Base-by-base conservation (phyloP, 2,329 filamentous ascomycete species). In the Blastomyces parvus region DNA sequence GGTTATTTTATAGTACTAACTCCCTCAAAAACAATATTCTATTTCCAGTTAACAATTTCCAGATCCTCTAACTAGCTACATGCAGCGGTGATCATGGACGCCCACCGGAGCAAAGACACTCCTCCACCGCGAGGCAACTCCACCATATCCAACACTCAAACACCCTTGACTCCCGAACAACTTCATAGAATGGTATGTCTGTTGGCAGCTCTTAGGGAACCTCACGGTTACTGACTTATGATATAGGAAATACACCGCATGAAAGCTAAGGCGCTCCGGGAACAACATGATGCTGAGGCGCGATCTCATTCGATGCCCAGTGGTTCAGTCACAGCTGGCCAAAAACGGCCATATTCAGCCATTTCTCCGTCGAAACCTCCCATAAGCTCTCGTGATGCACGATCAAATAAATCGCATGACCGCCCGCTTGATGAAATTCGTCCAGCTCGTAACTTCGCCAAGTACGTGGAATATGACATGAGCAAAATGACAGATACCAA, bases 401-500 rank as follows among this genome's bases (percentile, higher is more conserved):
- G 85, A 59, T 78, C 72, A 22, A 77, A 70, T 59, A 66, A 64
- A 59, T 46, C 62, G 27, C 40, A 74, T 55, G 78, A 73, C 8
- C 73, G 76, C 11, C 77, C 77, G 7, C 71, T 78, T 40, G 75
- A 81, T 56, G 74, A 78, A 5, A 86, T 95, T 59, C 86, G 86
- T 62, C 88, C 93, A 0, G 90, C 90, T 48, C 85, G 87, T 71
- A 97, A 95, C 72, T 97, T 97, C 69, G 86, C 89, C 65, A 93
- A 94, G 74, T 97, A 89, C 73, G 92, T 99, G 71, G 94, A 99
- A 73, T 97, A 97, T 78, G 94, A 99, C 75, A 94, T 99, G 77
- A 93, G 89, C 73, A 89, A 93, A 77, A 97, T 99, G 91, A 95
- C 88, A 7, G 94, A 99, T 74, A 97, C 93, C 0, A 97, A 97